Base-by-base conservation (phyloP, 1,284 basidiomycete species). In the Moniliella sp. region DNA sequence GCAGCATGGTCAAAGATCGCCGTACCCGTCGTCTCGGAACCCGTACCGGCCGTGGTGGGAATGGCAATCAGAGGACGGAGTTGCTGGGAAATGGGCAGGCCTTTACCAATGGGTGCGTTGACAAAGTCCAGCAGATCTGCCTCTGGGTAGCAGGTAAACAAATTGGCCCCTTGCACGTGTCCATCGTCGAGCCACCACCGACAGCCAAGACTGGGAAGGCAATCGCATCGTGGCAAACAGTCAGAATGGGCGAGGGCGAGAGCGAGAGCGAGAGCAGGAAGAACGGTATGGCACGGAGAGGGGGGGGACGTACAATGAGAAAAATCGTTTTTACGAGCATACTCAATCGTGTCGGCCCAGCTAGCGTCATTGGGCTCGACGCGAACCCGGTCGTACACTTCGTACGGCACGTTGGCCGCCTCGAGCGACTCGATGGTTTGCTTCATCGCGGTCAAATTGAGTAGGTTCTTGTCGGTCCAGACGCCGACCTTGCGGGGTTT, bases 41-140 rank as follows among this genome's bases (percentile, higher is more conserved):
- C 86, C n/a, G 86, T 94, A 32, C 86, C 84, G 25, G 88, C 86
- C 4, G 86, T 94, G 2, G 88, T 94, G 7, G 84, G 84, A 14
- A 93, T 72, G 28, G 84, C 84, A 40, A 94, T 84, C 27, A 94
- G 67, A 11, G 88, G 88, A 16, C 73, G 66, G 25, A 94, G 67
- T 17, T 67, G 64, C 57, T 79, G 67, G 17, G 70, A 66, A 42
- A 94, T 77, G 1, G 86, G 79, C 18, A 75, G 69, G 2, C 86
- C 88, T 61, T 83, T 84, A 33, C 86, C 86, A 40, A 94, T 70
- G 0, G 86, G 86, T 5, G 88, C 84, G 58, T 94, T 94, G 63
- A 93, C 81, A 57, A 91, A 94, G 57, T 94, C 88, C 30, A 63
- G 45, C 17, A 94, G 66, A 56, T 91, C 79, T 0, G 79, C 72